Percentiles rank a stretch among this genome's conserved stretches.
phyloP scores from a whole-genome alignment of 1,284 basidiomycete species.

The Fomitopsis palustris region DNA sequence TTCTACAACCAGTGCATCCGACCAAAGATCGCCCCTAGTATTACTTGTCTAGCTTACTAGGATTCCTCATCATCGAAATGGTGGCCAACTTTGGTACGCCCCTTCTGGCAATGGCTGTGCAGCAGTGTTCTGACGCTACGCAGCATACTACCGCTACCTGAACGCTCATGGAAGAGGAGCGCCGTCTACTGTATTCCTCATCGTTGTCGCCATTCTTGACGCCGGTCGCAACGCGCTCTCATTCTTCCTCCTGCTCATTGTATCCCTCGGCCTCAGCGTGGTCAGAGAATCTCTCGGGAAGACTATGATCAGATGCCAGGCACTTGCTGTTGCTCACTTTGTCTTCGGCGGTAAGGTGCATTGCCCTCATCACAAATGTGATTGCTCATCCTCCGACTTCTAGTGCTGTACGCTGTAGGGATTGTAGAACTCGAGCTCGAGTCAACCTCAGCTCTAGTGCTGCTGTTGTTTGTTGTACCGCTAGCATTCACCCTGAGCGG shows the following conservation, averaged over 20 bases:
- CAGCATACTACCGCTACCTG: slow-evolving; percentile 85
- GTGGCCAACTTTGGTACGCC: slow-evolving; percentile 77
- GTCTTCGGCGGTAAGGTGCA: slow-evolving; percentile 78
- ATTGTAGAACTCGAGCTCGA: slow-evolving; percentile 92
- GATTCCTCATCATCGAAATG: slow-evolving; percentile 92
- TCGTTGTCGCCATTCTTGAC: slow-evolving; percentile 91
- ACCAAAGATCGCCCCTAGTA: slow-evolving; percentile 49
- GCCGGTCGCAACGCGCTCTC: slow-evolving; percentile 92
- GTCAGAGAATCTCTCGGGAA: slow-evolving; percentile 77
- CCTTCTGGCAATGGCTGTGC: neutral
- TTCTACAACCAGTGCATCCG: neutral
- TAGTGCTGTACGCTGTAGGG: slow-evolving; percentile 88
- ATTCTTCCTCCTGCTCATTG: slow-evolving; percentile 93
- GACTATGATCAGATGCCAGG: slow-evolving; percentile 76
- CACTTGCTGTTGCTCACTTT: slow-evolving; percentile 83
- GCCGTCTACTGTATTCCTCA: slow-evolving; percentile 77
- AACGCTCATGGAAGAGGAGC: slow-evolving; percentile 83
- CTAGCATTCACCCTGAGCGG: slow-evolving; percentile 91
- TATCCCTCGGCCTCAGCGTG: slow-evolving; percentile 84
- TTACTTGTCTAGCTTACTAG: slow-evolving; percentile 91
- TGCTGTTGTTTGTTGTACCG: slow-evolving; percentile 88
- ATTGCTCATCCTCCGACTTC: neutral
- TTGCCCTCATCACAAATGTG: neutral
- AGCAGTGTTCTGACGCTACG: neutral
- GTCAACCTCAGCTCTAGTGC: slow-evolving; percentile 74